Percentiles rank a stretch among this genome's conserved stretches.
These are phyloP conservation scores for Epichloe hybrida DNA, from an alignment of 2,329 filamentous ascomycete species.

Conservation along the genomic window DNA sequence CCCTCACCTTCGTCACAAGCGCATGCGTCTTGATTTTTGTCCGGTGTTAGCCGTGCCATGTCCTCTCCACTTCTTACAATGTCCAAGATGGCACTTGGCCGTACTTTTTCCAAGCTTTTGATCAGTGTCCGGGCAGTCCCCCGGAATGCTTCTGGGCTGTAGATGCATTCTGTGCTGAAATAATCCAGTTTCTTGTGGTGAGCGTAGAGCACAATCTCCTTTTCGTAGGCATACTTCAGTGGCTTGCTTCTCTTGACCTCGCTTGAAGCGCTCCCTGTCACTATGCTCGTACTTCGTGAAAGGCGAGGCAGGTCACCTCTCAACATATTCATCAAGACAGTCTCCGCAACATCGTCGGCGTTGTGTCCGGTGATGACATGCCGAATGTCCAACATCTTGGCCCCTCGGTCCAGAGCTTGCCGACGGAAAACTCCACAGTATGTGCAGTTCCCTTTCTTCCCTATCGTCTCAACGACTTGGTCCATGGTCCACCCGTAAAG, in stretches of 20 bases:
- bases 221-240: slow-evolving; percentile 96
- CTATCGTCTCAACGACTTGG: slow-evolving; percentile 88
- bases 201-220: slow-evolving; percentile 95
- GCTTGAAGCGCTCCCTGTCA: slow-evolving; percentile 64
- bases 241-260: slow-evolving; percentile 94
- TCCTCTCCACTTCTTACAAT: slow-evolving; percentile 92
- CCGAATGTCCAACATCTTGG: slow-evolving; percentile 71
- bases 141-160: slow-evolving; percentile 91
- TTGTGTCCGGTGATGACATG: slow-evolving; percentile 98
- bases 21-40: slow-evolving; percentile 22
- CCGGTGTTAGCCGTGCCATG: slow-evolving; percentile 62
- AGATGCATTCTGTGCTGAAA: slow-evolving; percentile 97
- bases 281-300: slow-evolving; percentile 77
- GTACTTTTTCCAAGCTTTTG: slow-evolving; percentile 86
- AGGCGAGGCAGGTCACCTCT: slow-evolving; percentile 80
- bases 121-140: slow-evolving; percentile 85
- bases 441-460: slow-evolving; percentile 97
- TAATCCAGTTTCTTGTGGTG: slow-evolving; percentile 96
- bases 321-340: slow-evolving; percentile 92
- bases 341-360: slow-evolving; percentile 93
- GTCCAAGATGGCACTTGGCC: slow-evolving; percentile 88
- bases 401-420: slow-evolving; percentile 85
- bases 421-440: slow-evolving; percentile 95
- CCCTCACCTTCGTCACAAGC: slow-evolving; percentile 25
- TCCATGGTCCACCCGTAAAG: slow-evolving; percentile 99